Percentiles rank a stretch among this genome's conserved stretches.
Evolutionary conservation across 352 stramenopile genomes (phyloP).

Genomic region (Globisporangium spiculum): DNA sequence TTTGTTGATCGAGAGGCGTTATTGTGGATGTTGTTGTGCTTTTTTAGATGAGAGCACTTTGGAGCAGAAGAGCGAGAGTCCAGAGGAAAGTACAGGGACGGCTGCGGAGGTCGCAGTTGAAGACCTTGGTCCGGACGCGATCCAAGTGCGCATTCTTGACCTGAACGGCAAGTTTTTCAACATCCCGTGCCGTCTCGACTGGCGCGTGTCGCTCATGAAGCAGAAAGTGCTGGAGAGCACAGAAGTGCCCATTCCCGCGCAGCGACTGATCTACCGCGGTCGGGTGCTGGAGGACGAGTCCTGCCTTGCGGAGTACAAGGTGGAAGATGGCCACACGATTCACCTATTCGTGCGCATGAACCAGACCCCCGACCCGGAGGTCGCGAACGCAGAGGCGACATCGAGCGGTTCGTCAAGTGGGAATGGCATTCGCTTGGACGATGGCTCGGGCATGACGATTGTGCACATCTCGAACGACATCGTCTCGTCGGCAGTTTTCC

Average conservation of each 20-base stretch:
- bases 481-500: constrained; percentile 82
- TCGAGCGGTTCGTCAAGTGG: constrained; percentile 19
- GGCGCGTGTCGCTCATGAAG: constrained; percentile 63
- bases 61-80: constrained; percentile 9
- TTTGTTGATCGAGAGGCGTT: background rate
- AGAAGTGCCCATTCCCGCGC: constrained; percentile 60
- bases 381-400: constrained; percentile 40
- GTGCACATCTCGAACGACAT: constrained; percentile 82
- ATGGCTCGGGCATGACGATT: constrained; percentile 42
- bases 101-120: constrained; percentile 12
- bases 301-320: constrained; percentile 76
- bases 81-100: background rate
- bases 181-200: constrained; percentile 64
- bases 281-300: constrained; percentile 84
- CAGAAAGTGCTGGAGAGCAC: constrained; percentile 70
- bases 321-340: constrained; percentile 90
- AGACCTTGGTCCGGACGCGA: constrained; percentile 29
- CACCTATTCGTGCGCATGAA: constrained; percentile 87
- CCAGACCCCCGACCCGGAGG: constrained; percentile 56
- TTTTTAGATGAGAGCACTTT: constrained; percentile 12
- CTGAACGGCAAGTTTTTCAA: constrained; percentile 86
- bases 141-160: constrained; percentile 77
- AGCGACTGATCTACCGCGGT: constrained; percentile 91
- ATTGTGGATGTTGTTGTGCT: background rate
- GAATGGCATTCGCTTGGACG: constrained; percentile 35